phyloP scores from a whole-genome alignment of 108 stramenopile species.

The Cyclostephanos invisitatus region DNA sequence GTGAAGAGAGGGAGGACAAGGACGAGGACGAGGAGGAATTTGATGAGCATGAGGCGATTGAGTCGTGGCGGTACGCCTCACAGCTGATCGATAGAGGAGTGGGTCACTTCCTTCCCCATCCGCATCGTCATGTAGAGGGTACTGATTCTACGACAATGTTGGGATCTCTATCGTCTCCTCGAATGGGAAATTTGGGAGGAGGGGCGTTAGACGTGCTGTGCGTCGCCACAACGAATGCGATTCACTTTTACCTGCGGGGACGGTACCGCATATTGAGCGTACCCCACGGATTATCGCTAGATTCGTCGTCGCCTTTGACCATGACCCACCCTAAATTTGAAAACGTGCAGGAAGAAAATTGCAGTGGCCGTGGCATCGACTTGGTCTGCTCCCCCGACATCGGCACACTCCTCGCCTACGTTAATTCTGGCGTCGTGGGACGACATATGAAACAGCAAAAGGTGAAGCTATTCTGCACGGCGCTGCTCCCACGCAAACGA shows the following conservation, averaged over 20 bases:
- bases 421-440: background rate
- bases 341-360: background rate
- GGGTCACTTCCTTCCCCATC: slow-evolving; percentile 25
- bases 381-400: slow-evolving; percentile 51
- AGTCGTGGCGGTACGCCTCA: slow-evolving; percentile 58
- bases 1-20: slow-evolving; percentile 15
- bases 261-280: slow-evolving; percentile 59
- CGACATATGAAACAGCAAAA: slow-evolving; percentile 2
- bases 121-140: background rate
- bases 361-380: slow-evolving; percentile 14
- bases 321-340: background rate
- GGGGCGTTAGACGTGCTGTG: slow-evolving; percentile 53
- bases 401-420: slow-evolving; percentile 34
- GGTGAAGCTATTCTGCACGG: slow-evolving; percentile 49
- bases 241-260: slow-evolving; percentile 73
- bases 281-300: slow-evolving; percentile 17
- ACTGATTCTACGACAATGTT: background rate
- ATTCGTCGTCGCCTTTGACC: background rate
- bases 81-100: slow-evolving; percentile 34
- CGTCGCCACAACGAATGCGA: slow-evolving; percentile 51
- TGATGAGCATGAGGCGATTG: slow-evolving; percentile 29
- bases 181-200: slow-evolving; percentile 19
- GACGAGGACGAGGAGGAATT: slow-evolving; percentile 29
- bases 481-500: slow-evolving; percentile 55
- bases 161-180: background rate